phyloP scores from a whole-genome alignment of 257 asterid species.

The Apocynum venetum region DNA sequence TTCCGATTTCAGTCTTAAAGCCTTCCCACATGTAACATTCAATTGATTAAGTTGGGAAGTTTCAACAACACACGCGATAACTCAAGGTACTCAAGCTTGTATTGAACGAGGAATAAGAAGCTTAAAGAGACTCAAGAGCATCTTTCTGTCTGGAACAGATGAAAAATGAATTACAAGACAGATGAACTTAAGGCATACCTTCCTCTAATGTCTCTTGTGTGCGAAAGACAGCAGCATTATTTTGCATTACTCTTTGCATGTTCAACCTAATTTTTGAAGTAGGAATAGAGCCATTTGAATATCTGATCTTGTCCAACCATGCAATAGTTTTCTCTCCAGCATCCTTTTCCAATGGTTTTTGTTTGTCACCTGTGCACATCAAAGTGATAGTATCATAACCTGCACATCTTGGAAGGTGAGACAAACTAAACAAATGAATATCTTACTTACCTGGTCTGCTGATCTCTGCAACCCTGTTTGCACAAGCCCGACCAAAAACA shows the following conservation, averaged over 20 bases:
- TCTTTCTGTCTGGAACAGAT: not conserved
- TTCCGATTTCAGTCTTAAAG: not conserved
- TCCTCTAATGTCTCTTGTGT: conserved; percentile 96
- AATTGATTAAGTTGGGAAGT: not conserved
- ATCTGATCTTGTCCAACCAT: conserved; percentile 94
- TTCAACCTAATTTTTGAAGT: conserved; percentile 86
- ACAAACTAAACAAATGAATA: not conserved
- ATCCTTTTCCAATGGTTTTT: conserved; percentile 73
- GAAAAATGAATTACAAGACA: not conserved
- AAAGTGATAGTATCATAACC: conserved; percentile 16
- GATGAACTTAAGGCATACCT: conserved; percentile 45
- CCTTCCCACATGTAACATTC: not conserved
- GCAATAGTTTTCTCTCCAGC: conserved; percentile 90
- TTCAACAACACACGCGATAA: not conserved
- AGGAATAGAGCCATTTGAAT: conserved; percentile 87
- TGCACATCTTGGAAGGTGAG: not conserved
- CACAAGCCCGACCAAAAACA: conserved; percentile 98
- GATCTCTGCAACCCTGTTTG: conserved; percentile 93
- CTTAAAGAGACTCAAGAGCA: not conserved
- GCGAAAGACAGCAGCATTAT: conserved; percentile 96
- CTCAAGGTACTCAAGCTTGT: not conserved
- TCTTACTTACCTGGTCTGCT: conserved; percentile 56
- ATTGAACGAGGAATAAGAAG: not conserved
- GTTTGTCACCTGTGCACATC: conserved; percentile 62
- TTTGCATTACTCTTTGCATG: conserved; percentile 96